Percentiles rank a stretch among this genome's conserved stretches.
Evolutionary conservation across 345 rosid genomes (phyloP).

Genomic region (Garcia nutans): DNA sequence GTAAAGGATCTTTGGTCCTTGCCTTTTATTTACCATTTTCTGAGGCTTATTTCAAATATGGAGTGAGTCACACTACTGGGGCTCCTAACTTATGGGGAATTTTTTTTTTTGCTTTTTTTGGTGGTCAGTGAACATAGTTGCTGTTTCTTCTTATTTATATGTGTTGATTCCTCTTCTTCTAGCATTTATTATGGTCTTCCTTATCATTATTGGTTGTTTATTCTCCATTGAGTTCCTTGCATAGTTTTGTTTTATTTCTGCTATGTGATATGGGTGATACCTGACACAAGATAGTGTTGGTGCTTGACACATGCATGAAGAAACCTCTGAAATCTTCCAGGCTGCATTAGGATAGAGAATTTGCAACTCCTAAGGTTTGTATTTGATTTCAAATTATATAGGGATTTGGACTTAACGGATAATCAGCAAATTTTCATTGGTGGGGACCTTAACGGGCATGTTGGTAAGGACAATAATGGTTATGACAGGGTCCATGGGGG

Average conservation of each 20-base stretch:
- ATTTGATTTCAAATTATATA: no score
- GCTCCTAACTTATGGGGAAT: neutral
- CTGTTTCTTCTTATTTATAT: neutral
- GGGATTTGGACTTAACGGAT: no score
- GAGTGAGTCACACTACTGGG: neutral
- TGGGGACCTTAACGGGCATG: no score
- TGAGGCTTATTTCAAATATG: neutral
- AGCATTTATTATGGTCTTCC: neutral
- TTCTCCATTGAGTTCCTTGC: neutral
- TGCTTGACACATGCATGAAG: neutral
- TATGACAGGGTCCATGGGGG: no score
- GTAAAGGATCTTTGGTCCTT: neutral
- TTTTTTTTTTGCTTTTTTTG: neutral
- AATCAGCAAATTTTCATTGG: no score
- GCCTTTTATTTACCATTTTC: neutral
- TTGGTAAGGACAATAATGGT: no score
- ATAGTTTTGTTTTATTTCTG: slow-evolving; percentile 1
- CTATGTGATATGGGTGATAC: neutral
- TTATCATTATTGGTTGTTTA: neutral
- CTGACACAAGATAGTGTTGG: neutral
- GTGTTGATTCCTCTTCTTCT: neutral
- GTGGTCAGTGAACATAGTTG: neutral
- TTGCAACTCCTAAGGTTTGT: no score
- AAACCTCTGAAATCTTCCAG: neutral
- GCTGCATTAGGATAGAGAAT: neutral